These are phyloP conservation scores for Haematococcus sp. DNA, from an alignment of 139 green algal genomes.

Conservation along the genomic window DNA sequence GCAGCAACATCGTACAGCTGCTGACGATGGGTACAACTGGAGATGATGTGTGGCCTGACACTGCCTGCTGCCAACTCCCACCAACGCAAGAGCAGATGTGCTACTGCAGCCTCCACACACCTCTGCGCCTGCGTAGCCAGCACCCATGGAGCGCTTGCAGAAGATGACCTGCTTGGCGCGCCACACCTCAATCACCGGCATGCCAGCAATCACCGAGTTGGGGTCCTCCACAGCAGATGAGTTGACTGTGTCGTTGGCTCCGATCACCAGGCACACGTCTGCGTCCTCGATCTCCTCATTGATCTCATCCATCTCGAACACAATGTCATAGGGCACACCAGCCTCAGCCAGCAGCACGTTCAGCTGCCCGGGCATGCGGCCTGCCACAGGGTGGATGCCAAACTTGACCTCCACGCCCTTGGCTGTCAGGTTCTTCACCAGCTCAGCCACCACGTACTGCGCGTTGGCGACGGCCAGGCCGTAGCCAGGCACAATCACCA, in stretches of 20 bases:
- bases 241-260: constrained; percentile 81
- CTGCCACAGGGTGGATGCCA: constrained; percentile 84
- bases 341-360: constrained; percentile 87
- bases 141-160: constrained; percentile 76
- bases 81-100: too few species aligned
- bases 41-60: too few species aligned
- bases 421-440: constrained; percentile 32
- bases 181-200: constrained; percentile 59
- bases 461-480: constrained; percentile 74
- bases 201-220: constrained; percentile 60
- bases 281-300: constrained; percentile 54
- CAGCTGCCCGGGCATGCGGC: constrained; percentile 76
- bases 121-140: constrained; percentile 34
- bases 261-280: constrained; percentile 77
- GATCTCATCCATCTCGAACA: constrained; percentile 65
- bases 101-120: too few species aligned
- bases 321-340: constrained; percentile 58
- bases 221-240: constrained; percentile 73
- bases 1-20: too few species aligned
- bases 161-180: constrained; percentile 64
- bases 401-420: constrained; percentile 54
- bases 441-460: constrained; percentile 64
- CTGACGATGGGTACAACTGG: too few species aligned
- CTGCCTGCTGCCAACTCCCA: too few species aligned
- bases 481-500: constrained; percentile 83